Evolutionary conservation across 352 stramenopile species (phyloP), one percentile per base, ranked within the genome.

Genomic region (Phytopythium mirpurense): DNA sequence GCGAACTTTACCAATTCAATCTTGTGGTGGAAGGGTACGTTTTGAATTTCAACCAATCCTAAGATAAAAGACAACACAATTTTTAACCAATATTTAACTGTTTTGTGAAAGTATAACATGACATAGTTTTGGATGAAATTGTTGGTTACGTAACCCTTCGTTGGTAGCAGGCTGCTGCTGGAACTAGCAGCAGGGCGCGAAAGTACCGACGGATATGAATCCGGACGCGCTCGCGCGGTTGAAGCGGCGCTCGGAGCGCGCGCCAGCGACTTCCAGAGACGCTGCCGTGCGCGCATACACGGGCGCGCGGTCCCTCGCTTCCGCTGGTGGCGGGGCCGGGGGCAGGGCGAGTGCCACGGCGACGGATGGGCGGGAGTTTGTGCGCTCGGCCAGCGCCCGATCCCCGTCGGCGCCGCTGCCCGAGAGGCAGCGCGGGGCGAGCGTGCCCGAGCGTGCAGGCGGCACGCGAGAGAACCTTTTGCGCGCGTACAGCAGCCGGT

Each of bases 211-310:
- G 23, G 32, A 36, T 11, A 75, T 68, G 62, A 70, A 61, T 46
- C 27, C 55, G 24, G 69, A 53, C 32, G 62, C 73, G 29, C 42
- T 59, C 35, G 67, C 62, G 37, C 66, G 68, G 52, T 71, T 81
- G 41, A 78, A 76, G 66, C 65, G 67, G 42, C 71, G 68, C 16
- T 62, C 71, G 12, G 71, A 77, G 59, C 61, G 54, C 5, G 49
- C 36, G 5, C 54, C 57, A 10, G 56, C 54, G 5, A 41, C 63
- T 1, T 51, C 60, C 8, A 41, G 48, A 2, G 47, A 57, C 49
- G 63, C 49, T 48, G 62, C 53, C 34, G 63, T 55, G 23, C 42
- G 64, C 18, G 46, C 54, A 7, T 45, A 23, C 29, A 35, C 29
- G 26, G 62, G n/a, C 35, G 54, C 31, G 5, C 12, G 41, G 12